Evolutionary conservation across 306 rosid species (phyloP), one percentile per base, ranked within the genome.

Genomic region (Vachellia collinsii): DNA sequence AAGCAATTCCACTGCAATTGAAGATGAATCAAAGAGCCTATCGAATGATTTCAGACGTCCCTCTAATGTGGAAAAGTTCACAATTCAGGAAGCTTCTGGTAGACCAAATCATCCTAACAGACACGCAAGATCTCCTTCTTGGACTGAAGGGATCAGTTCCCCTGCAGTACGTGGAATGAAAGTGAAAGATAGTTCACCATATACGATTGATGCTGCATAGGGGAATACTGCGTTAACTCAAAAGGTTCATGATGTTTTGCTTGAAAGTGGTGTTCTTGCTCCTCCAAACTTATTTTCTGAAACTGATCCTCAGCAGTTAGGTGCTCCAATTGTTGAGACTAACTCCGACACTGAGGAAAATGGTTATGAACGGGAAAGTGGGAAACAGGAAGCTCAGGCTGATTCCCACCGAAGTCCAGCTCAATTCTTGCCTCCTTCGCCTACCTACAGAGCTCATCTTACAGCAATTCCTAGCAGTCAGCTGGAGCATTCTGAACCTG

Each of bases 141-240:
- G 99, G 99, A 96, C 98, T 39, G 98, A 96, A 89, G 99, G 99
- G 74, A 88, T 93, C 68, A 92, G 94, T 81, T 93, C 98, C 61
- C 99, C 99, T 74, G 99, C 97, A 4, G 97, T 79, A 68, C 93
- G 85, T 41, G 87, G 92, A 87, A 90, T 77, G 98, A 93, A 93
- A 83, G 98, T 92, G 79, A 96, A 93, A 80, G 97, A 95, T 88
- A 94, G 93, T 81, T 96, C 98, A 39, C 92, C 93, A 79, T 96
- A 96, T 87, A 93, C 93, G 99, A 96, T 95, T 72, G 97, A 93
- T 84, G 98, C 98, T 84, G 98, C 99, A 61, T 93, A 90, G 79
- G 99, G 91, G 86, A 96, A 96, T 76, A 98, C 99, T 61, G 86
- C 89, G 80, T 80, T 96, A 77, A 98, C 97, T 84, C 99, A 96